Conservation (phyloP, 495 filamentous ascomycete species). For the Penicillium coprophilum region DNA sequence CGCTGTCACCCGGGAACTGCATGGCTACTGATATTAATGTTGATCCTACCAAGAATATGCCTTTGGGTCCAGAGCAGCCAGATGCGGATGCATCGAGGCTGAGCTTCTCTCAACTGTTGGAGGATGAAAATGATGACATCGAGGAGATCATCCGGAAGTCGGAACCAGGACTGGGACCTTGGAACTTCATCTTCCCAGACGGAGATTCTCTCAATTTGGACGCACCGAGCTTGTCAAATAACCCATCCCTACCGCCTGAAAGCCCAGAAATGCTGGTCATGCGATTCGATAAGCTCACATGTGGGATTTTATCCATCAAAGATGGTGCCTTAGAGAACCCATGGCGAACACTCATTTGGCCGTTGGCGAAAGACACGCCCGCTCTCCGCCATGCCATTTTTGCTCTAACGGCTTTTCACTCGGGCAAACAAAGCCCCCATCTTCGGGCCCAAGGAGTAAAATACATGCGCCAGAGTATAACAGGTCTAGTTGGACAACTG, state of each 20-base stretch:
- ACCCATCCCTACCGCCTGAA: slow-evolving; percentile 37
- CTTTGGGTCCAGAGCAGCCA: slow-evolving; percentile 8
- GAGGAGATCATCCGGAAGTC: slow-evolving; percentile 60
- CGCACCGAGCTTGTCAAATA: slow-evolving; percentile 9
- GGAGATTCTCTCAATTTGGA: slow-evolving; percentile 11
- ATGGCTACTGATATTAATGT: slow-evolving; percentile 12
- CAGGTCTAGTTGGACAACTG: slow-evolving; percentile 56
- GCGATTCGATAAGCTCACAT: slow-evolving; percentile 69
- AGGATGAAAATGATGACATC: slow-evolving; percentile 52
- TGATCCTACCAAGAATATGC: slow-evolving; percentile 4
- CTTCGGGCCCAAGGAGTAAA: slow-evolving; percentile 67
- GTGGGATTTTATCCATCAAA: slow-evolving; percentile 71
- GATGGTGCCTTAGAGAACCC: slow-evolving; percentile 75
- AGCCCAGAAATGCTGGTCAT: slow-evolving; percentile 65
- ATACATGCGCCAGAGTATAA: slow-evolving; percentile 69
- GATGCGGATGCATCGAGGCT: slow-evolving; percentile 19
- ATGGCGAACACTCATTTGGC: slow-evolving; percentile 75
- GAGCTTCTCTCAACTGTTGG: slow-evolving; percentile 39
- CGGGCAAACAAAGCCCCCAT: slow-evolving; percentile 55
- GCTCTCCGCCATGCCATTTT: slow-evolving; percentile 75
- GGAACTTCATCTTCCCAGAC: slow-evolving; percentile 31
- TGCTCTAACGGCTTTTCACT: slow-evolving; percentile 75
- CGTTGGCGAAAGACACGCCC: slow-evolving; percentile 62
- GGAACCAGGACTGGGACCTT: slow-evolving; percentile 37
- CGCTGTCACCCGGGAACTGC: slow-evolving; percentile 16